phyloP scores from a whole-genome alignment of 192 early-diverging fungal genomes.

The Mortierella alpina region DNA sequence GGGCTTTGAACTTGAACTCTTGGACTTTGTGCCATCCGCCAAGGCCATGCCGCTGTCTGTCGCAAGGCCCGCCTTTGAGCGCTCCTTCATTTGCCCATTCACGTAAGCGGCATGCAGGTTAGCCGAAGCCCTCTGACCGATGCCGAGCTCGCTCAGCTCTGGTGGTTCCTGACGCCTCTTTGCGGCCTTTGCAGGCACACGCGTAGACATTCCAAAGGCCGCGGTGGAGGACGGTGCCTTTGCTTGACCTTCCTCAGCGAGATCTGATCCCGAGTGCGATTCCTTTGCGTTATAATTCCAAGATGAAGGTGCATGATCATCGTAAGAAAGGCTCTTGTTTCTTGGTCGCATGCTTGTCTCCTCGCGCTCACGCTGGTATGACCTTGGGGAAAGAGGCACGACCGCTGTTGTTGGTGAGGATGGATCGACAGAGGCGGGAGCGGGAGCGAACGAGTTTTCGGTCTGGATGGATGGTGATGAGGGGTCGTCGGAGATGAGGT shows the following conservation, averaged over 20 bases:
- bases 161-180: constrained; percentile 44
- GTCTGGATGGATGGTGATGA: constrained; percentile 3
- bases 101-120: constrained; percentile 52
- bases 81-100: constrained; percentile 38
- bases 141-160: constrained; percentile 50
- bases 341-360: constrained; percentile 14
- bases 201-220: no score
- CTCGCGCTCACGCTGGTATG: constrained; percentile 25
- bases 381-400: constrained; percentile 38
- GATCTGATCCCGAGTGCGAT: constrained; percentile 29
- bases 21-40: constrained; percentile 8
- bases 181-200: neutral
- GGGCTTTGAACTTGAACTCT: constrained; percentile 22
- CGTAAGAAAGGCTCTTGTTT: constrained; percentile 30
- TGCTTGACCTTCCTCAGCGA: constrained; percentile 9
- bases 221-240: neutral
- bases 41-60: constrained; percentile 7
- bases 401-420: constrained; percentile 39
- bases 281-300: constrained; percentile 23
- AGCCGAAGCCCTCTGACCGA: constrained; percentile 47
- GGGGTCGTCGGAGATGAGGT: constrained; percentile 24
- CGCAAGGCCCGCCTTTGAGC: constrained; percentile 27
- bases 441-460: neutral
- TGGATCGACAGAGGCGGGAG: neutral
- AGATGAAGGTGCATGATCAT: constrained; percentile 30